phyloP scores from a whole-genome alignment of 495 filamentous ascomycete genomes.

The Symbiotaphrina buchneri region DNA sequence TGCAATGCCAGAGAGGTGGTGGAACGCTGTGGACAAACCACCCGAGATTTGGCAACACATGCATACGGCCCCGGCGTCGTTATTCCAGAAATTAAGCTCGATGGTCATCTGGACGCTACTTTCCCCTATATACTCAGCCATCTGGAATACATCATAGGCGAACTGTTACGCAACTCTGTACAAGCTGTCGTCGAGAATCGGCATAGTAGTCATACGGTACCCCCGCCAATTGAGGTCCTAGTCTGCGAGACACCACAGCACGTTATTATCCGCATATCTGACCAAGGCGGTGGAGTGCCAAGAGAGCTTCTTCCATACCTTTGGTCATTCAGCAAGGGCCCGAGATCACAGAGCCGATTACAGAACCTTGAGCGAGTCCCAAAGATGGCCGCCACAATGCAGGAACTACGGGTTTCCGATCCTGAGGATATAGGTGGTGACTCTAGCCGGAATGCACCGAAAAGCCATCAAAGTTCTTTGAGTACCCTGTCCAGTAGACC shows the following conservation, averaged over 20 bases:
- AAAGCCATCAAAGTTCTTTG: constrained; percentile 30
- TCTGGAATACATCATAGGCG: constrained; percentile 90
- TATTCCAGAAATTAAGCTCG: constrained; percentile 64
- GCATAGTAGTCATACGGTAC: constrained; percentile 16
- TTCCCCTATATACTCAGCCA: constrained; percentile 95
- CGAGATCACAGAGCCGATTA: constrained; percentile 45
- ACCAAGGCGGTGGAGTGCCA: constrained; percentile 83
- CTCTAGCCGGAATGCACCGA: background rate
- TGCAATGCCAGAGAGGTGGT: constrained; percentile 86
- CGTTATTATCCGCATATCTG: constrained; percentile 88
- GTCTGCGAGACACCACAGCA: constrained; percentile 89
- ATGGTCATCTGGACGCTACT: constrained; percentile 68
- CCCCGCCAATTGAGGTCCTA: constrained; percentile 72
- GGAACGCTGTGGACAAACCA: constrained; percentile 51
- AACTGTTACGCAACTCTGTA: constrained; percentile 85
- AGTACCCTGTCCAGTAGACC: constrained; percentile 57
- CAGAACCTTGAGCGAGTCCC: constrained; percentile 73
- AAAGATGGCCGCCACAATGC: constrained; percentile 82
- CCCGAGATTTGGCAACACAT: constrained; percentile 41
- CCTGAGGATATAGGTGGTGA: constrained; percentile 5
- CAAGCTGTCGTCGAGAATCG: constrained; percentile 78
- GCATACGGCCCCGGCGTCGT: constrained; percentile 43
- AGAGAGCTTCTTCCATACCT: constrained; percentile 67
- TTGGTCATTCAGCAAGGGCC: constrained; percentile 91
- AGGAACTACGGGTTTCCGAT: constrained; percentile 36